Percentiles rank a stretch among this genome's conserved stretches.
phyloP scores from a whole-genome alignment of 2,329 filamentous ascomycete genomes.

The Cladophialophora psammophila region DNA sequence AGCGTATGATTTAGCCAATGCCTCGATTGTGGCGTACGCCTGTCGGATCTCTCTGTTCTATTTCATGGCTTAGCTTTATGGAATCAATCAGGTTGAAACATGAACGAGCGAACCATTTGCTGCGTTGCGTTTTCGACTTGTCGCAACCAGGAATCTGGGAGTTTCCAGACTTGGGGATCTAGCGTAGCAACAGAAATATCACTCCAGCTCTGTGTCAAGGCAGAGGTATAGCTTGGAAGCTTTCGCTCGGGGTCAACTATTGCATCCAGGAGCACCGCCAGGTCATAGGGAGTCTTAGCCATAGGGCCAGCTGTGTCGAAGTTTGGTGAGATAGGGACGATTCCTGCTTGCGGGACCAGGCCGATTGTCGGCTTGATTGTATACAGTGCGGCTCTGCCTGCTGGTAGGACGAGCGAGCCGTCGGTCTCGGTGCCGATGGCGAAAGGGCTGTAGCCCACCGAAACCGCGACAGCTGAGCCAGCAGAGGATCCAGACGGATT shows the following conservation, averaged over 20 bases:
- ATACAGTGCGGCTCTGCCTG: conserved; percentile 43
- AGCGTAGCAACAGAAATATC: conserved; percentile 12
- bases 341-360: conserved; percentile 40
- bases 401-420: conserved; percentile 43
- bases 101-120: not conserved
- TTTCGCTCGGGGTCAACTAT: conserved; percentile 3
- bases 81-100: not conserved
- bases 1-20: not conserved
- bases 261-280: conserved; percentile 9
- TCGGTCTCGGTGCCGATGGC: conserved; percentile 46
- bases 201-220: not conserved
- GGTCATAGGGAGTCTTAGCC: conserved; percentile 35
- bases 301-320: conserved; percentile 39
- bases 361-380: conserved; percentile 46
- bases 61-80: not conserved
- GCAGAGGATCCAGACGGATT: conserved; percentile 49
- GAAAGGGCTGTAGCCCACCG: conserved; percentile 44
- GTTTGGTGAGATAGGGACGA: conserved; percentile 40
- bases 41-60: conserved; percentile 8
- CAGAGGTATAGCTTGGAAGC: not conserved
- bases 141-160: not conserved
- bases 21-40: not conserved
- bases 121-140: not conserved
- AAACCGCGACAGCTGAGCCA: conserved; percentile 45
- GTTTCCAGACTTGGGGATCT: conserved; percentile 14